Base-by-base conservation (phyloP, 2,329 filamentous ascomycete species). In the Colletotrichum lini region DNA sequence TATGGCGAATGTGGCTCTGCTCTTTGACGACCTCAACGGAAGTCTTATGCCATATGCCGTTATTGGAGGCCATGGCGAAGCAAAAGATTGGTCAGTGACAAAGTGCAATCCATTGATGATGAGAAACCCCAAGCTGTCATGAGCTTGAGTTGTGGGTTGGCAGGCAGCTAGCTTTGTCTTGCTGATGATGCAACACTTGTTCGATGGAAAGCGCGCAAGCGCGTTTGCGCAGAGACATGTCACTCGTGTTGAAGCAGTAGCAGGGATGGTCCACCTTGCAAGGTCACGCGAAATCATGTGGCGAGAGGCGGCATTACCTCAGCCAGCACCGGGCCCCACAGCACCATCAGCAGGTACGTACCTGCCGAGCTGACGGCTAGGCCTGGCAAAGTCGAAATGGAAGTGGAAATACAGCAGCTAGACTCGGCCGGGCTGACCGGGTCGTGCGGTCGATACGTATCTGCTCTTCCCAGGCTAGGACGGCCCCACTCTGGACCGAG, bases 21-120 rank as follows among this genome's bases (percentile, higher is more conserved):
- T 80, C 79, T 49, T 81, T 78, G 23, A 85, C 85, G 58, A 85
- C 83, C 65, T 87, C 82, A 42, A 89, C 79, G 67, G 86, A 88
- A 73, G 86, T 88, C 68, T 84, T 85, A 78, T 89, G 86, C 57
- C 84, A 76, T 54, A 84, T 74, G 61, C 84, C 81, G 70, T 78
- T 80, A 78, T 82, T 83, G 75, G 78, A 79, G 75, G 81, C 78
- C 82, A 84, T 84, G 58, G 50, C 76, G 73, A 70, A 59, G 65
- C 65, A 56, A 47, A 49, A 13, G 18, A 35, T 47, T 38, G 18
- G 21, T 18, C 18, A 47, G 12, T 4, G 16, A 15, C 23, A 64
- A 40, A 54, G 35, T 49, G 47, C 21, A 64, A 53, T 71, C 45
- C 65, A 71, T 68, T 38, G n/a, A 52, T 26, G 30, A 30, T 26